These are phyloP conservation scores for Staphylotrichum longicolle DNA, from an alignment of 495 filamentous ascomycete species.

Conservation along the genomic window DNA sequence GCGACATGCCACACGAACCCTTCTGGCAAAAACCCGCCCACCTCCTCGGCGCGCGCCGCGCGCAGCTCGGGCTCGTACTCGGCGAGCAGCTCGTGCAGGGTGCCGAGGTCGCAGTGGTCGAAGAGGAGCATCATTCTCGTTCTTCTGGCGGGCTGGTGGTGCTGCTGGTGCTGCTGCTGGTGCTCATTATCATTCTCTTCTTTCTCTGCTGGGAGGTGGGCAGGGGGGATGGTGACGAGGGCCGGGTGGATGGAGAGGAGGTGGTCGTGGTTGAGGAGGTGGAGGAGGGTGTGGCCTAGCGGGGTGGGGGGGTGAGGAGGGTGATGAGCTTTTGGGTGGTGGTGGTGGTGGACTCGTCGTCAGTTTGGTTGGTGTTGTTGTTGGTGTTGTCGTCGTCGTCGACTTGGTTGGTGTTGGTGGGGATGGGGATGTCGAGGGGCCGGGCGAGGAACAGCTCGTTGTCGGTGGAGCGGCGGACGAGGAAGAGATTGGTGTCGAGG, in stretches of 20 bases:
- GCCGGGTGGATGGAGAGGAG: constrained; percentile 37
- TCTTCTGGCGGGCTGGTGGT: too few relatives aligned
- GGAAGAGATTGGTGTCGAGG: constrained; percentile 10
- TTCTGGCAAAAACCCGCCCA: constrained; percentile 38
- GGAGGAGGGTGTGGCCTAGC: constrained; percentile 9
- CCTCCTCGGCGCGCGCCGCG: not conserved
- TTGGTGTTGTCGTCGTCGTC: not conserved
- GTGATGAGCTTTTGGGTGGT: not conserved
- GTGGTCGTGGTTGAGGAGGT: constrained; percentile 46
- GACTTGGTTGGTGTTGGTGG: not conserved
- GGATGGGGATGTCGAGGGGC: constrained; percentile 2
- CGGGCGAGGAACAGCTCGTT: constrained; percentile 25
- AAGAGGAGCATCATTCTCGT: constrained; percentile 30
- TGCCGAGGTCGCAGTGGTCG: constrained; percentile 45
- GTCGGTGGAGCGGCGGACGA: constrained; percentile 30
- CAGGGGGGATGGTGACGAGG: constrained; percentile 13
- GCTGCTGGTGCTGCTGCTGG: not conserved
- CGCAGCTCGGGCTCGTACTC: not conserved
- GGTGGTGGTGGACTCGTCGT: not conserved
- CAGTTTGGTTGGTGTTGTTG: not conserved
- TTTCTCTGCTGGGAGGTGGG: too few relatives aligned
- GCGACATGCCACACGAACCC: constrained; percentile 47
- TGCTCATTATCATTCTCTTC: not conserved
- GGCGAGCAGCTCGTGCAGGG: constrained; percentile 33
- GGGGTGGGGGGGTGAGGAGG: constrained; percentile 17